These are phyloP conservation scores for Neurospora sp. DNA, from an alignment of 495 filamentous ascomycete species.

Conservation along the genomic window DNA sequence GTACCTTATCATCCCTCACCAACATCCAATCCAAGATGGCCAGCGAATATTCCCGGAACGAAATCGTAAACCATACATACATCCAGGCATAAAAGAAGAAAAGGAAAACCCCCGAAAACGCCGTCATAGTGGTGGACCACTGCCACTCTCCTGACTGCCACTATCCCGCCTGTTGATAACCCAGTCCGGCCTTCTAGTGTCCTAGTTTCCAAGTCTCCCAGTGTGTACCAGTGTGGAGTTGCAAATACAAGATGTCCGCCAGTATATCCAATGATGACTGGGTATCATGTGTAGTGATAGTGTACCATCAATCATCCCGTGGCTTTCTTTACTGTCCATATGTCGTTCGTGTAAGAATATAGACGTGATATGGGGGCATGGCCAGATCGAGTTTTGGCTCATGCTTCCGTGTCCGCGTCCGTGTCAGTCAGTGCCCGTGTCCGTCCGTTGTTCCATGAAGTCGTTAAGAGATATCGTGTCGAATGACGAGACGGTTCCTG, in stretches of 20 bases:
- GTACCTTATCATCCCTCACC: neutral
- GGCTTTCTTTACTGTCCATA: no score
- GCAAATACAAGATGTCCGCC: no score
- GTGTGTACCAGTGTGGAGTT: no score
- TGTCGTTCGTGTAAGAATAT: no score
- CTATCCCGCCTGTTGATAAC: no score
- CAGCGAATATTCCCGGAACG: neutral
- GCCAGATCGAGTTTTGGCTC: neutral
- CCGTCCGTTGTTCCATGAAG: neutral
- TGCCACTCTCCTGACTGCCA: no score
- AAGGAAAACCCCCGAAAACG: neutral
- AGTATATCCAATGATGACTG: no score
- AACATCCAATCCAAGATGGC: neutral
- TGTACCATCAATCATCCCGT: no score
- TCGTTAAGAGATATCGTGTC: neutral
- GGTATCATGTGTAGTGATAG: no score
- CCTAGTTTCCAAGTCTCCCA: no score
- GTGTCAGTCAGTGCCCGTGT: neutral
- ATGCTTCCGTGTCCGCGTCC: neutral
- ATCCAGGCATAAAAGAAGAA: neutral
- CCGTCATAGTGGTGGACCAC: neutral
- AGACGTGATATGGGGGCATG: neutral
- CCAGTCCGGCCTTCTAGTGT: no score
- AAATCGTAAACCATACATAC: neutral
- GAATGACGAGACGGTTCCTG: neutral